A percentile compares a stretch with the other conserved stretches of the same genome.
Evolutionary conservation across 129 eudicot species (phyloP).

Genomic region (Kitagawia praeruptora): DNA sequence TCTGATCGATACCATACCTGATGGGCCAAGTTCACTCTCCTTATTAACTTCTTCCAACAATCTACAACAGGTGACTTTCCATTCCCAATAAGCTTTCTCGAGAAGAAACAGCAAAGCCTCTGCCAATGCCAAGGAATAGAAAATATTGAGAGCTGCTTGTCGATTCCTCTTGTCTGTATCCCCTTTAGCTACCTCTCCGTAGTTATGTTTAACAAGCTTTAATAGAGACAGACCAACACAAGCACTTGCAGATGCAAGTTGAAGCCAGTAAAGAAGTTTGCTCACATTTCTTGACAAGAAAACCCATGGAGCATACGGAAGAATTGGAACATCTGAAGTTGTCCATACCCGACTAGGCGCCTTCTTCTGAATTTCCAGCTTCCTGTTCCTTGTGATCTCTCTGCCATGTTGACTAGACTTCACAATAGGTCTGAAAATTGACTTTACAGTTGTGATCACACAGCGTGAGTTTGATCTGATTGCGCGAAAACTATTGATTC

Average conservation of each 20-base stretch:
- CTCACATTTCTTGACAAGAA: constrained; percentile 65
- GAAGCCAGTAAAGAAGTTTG: constrained; percentile 68
- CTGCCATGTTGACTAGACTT: constrained; percentile 15
- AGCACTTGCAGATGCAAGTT: constrained; percentile 53
- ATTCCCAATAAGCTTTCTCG: constrained; percentile 88
- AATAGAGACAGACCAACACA: constrained; percentile 65
- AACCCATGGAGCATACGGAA: constrained; percentile 63
- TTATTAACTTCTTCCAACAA: constrained; percentile 52
- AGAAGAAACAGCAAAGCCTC: constrained; percentile 80
- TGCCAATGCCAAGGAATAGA: constrained; percentile 73
- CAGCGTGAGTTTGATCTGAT: constrained; percentile 41
- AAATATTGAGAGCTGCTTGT: constrained; percentile 53
- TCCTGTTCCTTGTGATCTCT: constrained; percentile 14
- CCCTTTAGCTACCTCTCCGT: constrained; percentile 22
- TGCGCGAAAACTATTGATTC: constrained; percentile 57
- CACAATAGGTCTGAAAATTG: constrained; percentile 24
- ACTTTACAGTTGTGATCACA: constrained; percentile 23
- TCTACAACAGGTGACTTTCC: constrained; percentile 46
- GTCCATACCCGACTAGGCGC: constrained; percentile 57
- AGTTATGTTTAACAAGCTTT: constrained; percentile 48
- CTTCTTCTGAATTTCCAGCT: constrained; percentile 19
- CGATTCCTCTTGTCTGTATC: constrained; percentile 53
- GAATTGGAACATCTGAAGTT: constrained; percentile 71
- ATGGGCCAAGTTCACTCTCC: constrained; percentile 64
- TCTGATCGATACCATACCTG: constrained; percentile 54